Evolutionary conservation across 2,329 filamentous ascomycete genomes (phyloP).

Genomic region (Hypoxylon sp.): DNA sequence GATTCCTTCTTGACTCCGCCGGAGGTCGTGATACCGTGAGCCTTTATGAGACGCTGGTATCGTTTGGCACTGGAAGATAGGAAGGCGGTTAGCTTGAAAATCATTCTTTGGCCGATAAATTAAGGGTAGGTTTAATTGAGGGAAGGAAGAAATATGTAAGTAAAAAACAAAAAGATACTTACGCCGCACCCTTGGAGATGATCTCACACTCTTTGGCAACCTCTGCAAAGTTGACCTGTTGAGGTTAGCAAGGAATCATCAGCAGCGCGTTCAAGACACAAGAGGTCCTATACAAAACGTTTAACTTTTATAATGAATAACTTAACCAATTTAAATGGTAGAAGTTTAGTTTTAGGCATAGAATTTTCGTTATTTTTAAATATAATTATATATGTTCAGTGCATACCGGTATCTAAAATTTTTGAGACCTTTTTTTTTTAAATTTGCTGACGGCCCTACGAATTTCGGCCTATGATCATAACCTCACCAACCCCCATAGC

Average conservation of each 20-base stretch:
- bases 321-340: no score
- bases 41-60: slow-evolving; percentile 76
- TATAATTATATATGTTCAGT: no score
- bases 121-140: slow-evolving; percentile 2
- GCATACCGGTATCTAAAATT: no score
- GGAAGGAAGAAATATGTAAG: not conserved
- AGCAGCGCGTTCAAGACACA: not conserved
- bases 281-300: no score
- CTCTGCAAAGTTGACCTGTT: slow-evolving; percentile 73
- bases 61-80: slow-evolving; percentile 70
- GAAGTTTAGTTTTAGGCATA: no score
- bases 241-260: slow-evolving; percentile 38
- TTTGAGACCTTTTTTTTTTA: no score
- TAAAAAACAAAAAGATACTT: slow-evolving; percentile 57
- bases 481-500: no score
- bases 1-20: slow-evolving; percentile 52
- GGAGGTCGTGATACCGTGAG: slow-evolving; percentile 62
- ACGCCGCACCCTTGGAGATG: slow-evolving; percentile 78
- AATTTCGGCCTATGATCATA: no score
- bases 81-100: slow-evolving; percentile 5
- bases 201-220: slow-evolving; percentile 77
- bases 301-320: no score
- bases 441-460: no score
- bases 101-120: not conserved
- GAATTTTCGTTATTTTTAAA: no score